These are phyloP conservation scores for Salvia hispanica DNA, from an alignment of 257 asterid species.

Conservation along the genomic window DNA sequence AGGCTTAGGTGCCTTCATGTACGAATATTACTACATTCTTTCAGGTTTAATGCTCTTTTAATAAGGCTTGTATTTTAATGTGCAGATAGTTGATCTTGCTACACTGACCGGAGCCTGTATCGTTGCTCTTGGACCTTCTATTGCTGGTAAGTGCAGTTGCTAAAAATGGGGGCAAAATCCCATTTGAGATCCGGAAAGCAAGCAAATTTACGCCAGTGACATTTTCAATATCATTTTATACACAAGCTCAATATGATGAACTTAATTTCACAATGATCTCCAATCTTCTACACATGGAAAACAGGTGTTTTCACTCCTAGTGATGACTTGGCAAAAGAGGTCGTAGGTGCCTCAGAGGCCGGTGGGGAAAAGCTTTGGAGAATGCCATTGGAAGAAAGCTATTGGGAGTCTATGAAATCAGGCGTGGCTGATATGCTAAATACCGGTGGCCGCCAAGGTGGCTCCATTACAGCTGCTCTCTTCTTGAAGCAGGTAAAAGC, in stretches of 20 bases:
- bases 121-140: conserved; percentile 95
- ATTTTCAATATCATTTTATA: not conserved
- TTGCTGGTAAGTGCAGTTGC: conserved; percentile 64
- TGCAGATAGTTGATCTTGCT: conserved; percentile 92
- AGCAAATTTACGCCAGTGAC: too few relatives aligned
- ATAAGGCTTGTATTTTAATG: conserved; percentile 22
- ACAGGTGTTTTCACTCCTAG: conserved; percentile 88
- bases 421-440: conserved; percentile 98
- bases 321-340: conserved; percentile 92
- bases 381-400: conserved; percentile 94
- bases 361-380: conserved; percentile 97
- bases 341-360: conserved; percentile 73
- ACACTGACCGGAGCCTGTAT: conserved; percentile 93
- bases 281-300: conserved; percentile 12
- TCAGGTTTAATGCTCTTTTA: not conserved
- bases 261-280: not conserved
- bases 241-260: not conserved
- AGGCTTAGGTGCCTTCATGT: conserved; percentile 14
- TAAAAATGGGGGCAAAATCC: not conserved
- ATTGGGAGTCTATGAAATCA: conserved; percentile 96
- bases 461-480: conserved; percentile 91
- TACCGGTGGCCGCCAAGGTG: conserved; percentile 95
- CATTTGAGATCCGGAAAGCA: conserved; percentile 10
- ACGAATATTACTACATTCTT: not conserved
- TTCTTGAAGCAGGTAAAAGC: conserved; percentile 90